Percentiles rank a stretch among this genome's conserved stretches.
Evolutionary conservation across 164 flowering plant species (phyloP).

Genomic region (Stephania japonica): DNA sequence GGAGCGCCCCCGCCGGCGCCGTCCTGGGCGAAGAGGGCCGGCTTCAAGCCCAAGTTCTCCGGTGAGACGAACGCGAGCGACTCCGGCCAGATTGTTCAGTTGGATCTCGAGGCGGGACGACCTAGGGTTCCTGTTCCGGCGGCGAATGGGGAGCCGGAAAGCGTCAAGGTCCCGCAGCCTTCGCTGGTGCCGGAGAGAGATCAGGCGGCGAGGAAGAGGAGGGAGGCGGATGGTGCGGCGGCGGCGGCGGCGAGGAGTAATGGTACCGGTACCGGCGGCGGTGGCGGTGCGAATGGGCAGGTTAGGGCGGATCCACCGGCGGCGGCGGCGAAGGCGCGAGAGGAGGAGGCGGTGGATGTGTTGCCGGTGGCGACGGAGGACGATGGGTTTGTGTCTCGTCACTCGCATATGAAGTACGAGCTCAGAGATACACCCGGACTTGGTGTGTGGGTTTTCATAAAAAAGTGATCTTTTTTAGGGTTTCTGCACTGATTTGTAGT

Average conservation of each 20-base stretch:
- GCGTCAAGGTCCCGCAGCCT: slow-evolving; percentile 13
- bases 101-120: slow-evolving; percentile 78
- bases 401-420: slow-evolving; percentile 86
- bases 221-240: slow-evolving; percentile 42
- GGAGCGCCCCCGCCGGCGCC: slow-evolving; percentile 35
- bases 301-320: slow-evolving; percentile 17
- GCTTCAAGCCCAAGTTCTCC: slow-evolving; percentile 78
- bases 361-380: slow-evolving; percentile 55
- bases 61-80: slow-evolving; percentile 76
- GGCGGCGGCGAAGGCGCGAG: slow-evolving; percentile 16
- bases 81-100: slow-evolving; percentile 52
- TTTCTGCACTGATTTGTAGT: background rate
- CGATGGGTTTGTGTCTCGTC: slow-evolving; percentile 52
- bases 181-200: slow-evolving; percentile 26
- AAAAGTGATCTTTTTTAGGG: background rate
- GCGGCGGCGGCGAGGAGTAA: slow-evolving; percentile 18
- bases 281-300: slow-evolving; percentile 31
- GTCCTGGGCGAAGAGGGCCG: slow-evolving; percentile 87
- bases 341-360: slow-evolving; percentile 45
- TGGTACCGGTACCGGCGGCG: too few relatives aligned
- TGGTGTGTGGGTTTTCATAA: slow-evolving; percentile 36
- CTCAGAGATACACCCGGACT: slow-evolving; percentile 94
- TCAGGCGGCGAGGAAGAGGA: slow-evolving; percentile 48
- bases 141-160: slow-evolving; percentile 39
- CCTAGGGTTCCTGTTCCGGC: slow-evolving; percentile 15